These are phyloP conservation scores for Tricholoma flavovirens DNA, from an alignment of 768 basidiomycete genomes.

Conservation along the genomic window DNA sequence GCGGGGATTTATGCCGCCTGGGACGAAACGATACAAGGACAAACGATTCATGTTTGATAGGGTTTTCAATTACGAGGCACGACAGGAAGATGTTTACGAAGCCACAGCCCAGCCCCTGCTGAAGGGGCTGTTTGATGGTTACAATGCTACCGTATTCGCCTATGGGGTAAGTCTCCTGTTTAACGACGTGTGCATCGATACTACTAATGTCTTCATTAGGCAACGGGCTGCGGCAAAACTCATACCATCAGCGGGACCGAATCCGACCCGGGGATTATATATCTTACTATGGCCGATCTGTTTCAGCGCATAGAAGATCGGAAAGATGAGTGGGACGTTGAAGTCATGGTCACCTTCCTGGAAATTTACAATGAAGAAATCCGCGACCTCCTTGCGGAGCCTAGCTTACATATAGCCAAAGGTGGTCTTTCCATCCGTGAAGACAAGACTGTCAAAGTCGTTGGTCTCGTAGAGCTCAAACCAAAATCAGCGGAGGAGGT, in stretches of 20 bases:
- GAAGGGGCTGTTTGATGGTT: slow-evolving; percentile 83
- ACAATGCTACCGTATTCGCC: slow-evolving; percentile 96
- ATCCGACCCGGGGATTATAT: slow-evolving; percentile 86
- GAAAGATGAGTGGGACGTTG: slow-evolving; percentile 76
- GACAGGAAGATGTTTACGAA: slow-evolving; percentile 85
- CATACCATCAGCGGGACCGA: slow-evolving; percentile 96
- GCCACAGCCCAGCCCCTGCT: slow-evolving; percentile 83
- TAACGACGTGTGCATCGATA: slow-evolving; percentile 10
- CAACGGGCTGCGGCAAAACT: slow-evolving; percentile 99
- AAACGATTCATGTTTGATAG: slow-evolving; percentile 95
- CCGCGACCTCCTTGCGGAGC: slow-evolving; percentile 84
- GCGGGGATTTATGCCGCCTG: slow-evolving; percentile 78
- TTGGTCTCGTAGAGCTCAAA: slow-evolving; percentile 74
- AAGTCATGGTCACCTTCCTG: slow-evolving; percentile 90
- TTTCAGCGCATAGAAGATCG: slow-evolving; percentile 90
- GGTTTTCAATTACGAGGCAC: slow-evolving; percentile 78
- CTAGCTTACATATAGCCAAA: slow-evolving; percentile 53
- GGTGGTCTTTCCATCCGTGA: slow-evolving; percentile 93
- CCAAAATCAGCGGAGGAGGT: slow-evolving; percentile 88
- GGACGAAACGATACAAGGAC: slow-evolving; percentile 94
- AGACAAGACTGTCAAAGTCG: slow-evolving; percentile 88
- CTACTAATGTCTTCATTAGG: slow-evolving; percentile 41
- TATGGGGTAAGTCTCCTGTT: slow-evolving; percentile 66
- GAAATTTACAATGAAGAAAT: slow-evolving; percentile 99
- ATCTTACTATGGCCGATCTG: slow-evolving; percentile 94